phyloP scores from a whole-genome alignment of 2,329 filamentous ascomycete genomes.

The Colletotrichum gloeosporioides region DNA sequence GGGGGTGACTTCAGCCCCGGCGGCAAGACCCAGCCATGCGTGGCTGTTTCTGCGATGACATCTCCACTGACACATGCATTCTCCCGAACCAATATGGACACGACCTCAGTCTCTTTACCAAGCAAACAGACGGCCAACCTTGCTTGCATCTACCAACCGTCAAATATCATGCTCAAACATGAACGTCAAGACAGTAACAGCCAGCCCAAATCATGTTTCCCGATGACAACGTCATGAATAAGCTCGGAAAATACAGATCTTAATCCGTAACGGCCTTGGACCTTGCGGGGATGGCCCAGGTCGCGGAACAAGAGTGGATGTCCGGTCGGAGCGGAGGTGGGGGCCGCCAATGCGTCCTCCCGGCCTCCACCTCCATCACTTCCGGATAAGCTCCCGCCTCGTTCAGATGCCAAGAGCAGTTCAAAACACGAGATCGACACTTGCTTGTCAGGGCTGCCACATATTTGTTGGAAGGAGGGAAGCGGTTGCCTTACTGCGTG shows the following conservation, averaged over 20 bases:
- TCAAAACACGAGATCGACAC: not conserved
- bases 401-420: not conserved
- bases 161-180: not conserved
- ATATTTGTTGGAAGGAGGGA: not conserved
- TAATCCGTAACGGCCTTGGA: not conserved
- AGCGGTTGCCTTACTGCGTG: not conserved
- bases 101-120: not conserved
- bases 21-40: not conserved
- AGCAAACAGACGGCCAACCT: not conserved
- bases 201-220: not conserved
- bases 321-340: not conserved
- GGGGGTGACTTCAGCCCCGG: not conserved
- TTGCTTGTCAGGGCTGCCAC: not conserved
- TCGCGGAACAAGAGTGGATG: not conserved
- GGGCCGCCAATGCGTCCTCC: not conserved
- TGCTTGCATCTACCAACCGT: not conserved
- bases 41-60: not conserved
- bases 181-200: not conserved
- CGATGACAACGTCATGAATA: not conserved
- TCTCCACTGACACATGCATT: not conserved
- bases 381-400: not conserved
- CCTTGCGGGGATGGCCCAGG: not conserved
- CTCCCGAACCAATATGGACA: not conserved
- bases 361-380: not conserved
- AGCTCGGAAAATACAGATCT: not conserved